These are phyloP conservation scores for Phyllosticta citriasiana DNA, from an alignment of 2,329 filamentous ascomycete species.

Conservation along the genomic window DNA sequence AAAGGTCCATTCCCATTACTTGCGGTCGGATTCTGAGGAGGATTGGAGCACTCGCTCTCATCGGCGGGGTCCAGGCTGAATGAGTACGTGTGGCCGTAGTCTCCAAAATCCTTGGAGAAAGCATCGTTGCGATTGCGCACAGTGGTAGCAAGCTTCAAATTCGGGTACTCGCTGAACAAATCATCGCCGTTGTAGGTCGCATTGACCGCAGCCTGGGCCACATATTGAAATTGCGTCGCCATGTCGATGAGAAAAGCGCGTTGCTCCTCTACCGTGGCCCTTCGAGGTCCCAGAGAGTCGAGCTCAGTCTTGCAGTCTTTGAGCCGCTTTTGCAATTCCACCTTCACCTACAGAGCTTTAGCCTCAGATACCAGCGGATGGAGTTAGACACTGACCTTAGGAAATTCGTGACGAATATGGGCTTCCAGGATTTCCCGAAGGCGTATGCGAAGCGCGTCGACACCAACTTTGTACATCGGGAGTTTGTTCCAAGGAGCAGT, in stretches of 20 bases:
- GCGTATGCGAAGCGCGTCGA: conserved; percentile 29
- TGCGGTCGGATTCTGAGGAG: no score
- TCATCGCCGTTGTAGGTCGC: conserved; percentile 25
- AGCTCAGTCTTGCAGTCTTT: conserved; percentile 18
- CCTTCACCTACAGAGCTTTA: conserved; percentile 11
- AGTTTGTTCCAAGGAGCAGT: conserved; percentile 28
- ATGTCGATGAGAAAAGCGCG: conserved; percentile 28
- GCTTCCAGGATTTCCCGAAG: conserved; percentile 33
- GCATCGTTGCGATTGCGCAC: conserved; percentile 20
- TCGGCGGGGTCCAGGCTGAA: conserved; percentile 11
- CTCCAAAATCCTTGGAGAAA: conserved; percentile 19
- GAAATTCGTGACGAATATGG: conserved; percentile 38
- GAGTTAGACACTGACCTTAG: conserved; percentile 24
- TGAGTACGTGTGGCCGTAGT: conserved; percentile 18
- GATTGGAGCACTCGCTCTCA: background rate
- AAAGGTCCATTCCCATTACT: no score
- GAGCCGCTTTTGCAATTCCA: conserved; percentile 18
- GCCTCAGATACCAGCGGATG: background rate
- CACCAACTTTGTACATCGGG: conserved; percentile 30
- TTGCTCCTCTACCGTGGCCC: conserved; percentile 27
- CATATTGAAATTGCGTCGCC: conserved; percentile 28
- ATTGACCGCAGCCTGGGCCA: conserved; percentile 24
- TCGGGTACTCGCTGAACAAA: conserved; percentile 24
- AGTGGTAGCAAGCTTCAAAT: conserved; percentile 25
- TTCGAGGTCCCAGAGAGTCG: conserved; percentile 23